Percentiles rank a stretch among this genome's conserved stretches.
These are phyloP conservation scores for Fusarium fracticaudum DNA, from an alignment of 2,329 filamentous ascomycete species.

Conservation along the genomic window DNA sequence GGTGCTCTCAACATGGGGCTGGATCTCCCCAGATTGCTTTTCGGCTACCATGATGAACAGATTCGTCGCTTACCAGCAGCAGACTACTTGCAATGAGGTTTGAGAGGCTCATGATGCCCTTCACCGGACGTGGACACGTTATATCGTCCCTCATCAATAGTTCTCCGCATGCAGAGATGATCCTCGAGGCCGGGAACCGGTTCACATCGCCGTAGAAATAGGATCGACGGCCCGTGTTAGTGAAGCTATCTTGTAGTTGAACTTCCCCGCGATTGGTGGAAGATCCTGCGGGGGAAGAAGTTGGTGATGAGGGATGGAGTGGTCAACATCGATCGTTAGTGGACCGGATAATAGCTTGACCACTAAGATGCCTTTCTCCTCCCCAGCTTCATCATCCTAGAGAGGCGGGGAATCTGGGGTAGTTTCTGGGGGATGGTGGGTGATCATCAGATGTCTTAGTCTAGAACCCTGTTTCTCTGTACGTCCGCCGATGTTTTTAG, in stretches of 20 bases:
- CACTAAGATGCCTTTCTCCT: slow-evolving; percentile 21
- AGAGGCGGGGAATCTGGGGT: slow-evolving; percentile 39
- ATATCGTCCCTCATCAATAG: slow-evolving; percentile 7
- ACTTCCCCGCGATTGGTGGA: slow-evolving; percentile 37
- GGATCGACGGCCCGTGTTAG: slow-evolving; percentile 40
- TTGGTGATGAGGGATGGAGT: slow-evolving; percentile 4
- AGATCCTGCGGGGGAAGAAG: slow-evolving; percentile 30
- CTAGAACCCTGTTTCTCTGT: slow-evolving; percentile 2
- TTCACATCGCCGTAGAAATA: slow-evolving; percentile 22
- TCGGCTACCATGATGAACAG: slow-evolving; percentile 35
- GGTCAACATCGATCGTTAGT: slow-evolving; percentile 23
- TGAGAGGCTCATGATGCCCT: neutral
- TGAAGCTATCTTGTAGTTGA: neutral
- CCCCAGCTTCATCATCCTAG: slow-evolving; percentile 10
- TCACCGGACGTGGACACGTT: neutral
- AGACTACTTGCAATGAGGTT: neutral
- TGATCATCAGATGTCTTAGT: neutral
- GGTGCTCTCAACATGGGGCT: slow-evolving; percentile 45
- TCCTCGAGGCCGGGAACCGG: neutral
- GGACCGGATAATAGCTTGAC: slow-evolving; percentile 37
- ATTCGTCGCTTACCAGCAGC: slow-evolving; percentile 2
- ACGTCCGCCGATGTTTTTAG: neutral
- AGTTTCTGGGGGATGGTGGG: slow-evolving; percentile 25
- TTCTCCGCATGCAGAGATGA: slow-evolving; percentile 17
- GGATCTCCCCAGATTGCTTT: slow-evolving; percentile 28